A percentile compares a stretch with the other conserved stretches of the same genome.
These are phyloP conservation scores for Spongospora subterranea DNA, from an alignment of 208 protist species.

Conservation along the genomic window DNA sequence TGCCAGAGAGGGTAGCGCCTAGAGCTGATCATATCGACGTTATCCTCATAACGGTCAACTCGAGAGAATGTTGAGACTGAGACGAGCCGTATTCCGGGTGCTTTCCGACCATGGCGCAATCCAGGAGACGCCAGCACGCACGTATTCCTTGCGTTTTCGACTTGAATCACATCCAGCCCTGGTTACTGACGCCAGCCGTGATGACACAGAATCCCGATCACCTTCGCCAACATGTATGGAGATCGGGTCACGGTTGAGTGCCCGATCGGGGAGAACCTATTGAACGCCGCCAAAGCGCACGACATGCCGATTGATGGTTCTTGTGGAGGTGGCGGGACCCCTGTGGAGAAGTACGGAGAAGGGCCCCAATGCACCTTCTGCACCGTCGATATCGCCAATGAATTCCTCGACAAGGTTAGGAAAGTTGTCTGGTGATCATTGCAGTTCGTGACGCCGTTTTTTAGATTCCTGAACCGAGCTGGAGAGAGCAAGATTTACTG, in stretches of 20 bases:
- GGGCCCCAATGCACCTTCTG: constrained; percentile 47
- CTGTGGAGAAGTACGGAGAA: constrained; percentile 7
- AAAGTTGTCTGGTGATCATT: not conserved
- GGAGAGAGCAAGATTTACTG: not conserved
- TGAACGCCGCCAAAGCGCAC: not conserved
- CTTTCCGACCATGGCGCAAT: no score
- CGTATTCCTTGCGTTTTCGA: no score
- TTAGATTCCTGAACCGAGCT: not conserved
- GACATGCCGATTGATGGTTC: constrained; percentile 30
- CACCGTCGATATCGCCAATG: constrained; percentile 12
- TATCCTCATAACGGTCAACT: no score
- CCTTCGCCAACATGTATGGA: not conserved
- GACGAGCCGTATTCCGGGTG: no score
- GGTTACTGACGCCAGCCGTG: no score
- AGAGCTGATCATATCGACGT: no score
- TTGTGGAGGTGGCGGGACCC: not conserved
- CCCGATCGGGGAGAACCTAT: not conserved
- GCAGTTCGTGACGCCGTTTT: not conserved
- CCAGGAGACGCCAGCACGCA: no score
- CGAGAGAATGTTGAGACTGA: no score
- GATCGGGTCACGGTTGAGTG: not conserved
- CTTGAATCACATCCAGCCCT: no score
- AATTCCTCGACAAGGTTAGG: constrained; percentile 17
- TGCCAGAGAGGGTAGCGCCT: no score
- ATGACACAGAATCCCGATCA: not conserved